phyloP scores from a whole-genome alignment of 169 alveolate species.

The Eimeria sp. region DNA sequence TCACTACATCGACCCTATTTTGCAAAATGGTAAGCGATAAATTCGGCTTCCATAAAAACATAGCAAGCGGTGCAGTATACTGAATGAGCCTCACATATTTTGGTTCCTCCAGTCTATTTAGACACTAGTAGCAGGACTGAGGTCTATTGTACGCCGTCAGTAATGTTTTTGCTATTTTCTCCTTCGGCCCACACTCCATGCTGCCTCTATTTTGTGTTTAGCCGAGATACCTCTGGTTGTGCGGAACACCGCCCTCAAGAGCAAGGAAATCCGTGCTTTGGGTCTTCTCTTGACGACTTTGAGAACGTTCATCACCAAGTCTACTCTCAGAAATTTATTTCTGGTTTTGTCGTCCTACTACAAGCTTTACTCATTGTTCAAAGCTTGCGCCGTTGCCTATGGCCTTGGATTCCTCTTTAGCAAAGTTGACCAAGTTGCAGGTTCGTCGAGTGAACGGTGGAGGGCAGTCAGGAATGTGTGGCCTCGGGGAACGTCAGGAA shows the following conservation, averaged over 20 bases:
- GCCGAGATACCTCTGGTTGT: slow-evolving; percentile 66
- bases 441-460: slow-evolving; percentile 17
- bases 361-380: slow-evolving; percentile 17
- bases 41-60: background rate
- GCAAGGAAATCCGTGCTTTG: slow-evolving; percentile 60
- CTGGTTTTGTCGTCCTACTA: slow-evolving; percentile 58
- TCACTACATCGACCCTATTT: slow-evolving; percentile 11
- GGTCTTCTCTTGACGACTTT: slow-evolving; percentile 52
- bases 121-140: background rate
- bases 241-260: slow-evolving; percentile 50
- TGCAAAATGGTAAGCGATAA: slow-evolving; percentile 39
- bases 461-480: background rate
- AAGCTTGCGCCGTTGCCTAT: slow-evolving; percentile 72
- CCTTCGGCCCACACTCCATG: background rate
- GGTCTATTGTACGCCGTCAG: background rate
- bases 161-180: background rate
- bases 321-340: slow-evolving; percentile 15
- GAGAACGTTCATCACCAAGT: slow-evolving; percentile 43
- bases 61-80: background rate
- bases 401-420: slow-evolving; percentile 73
- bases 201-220: background rate
- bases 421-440: slow-evolving; percentile 66
- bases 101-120: background rate
- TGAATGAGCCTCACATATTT: background rate
- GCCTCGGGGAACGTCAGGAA: background rate